A percentile compares a stretch with the other conserved stretches of the same genome.
Conservation (phyloP, 2,329 filamentous ascomycete genomes). For the Aspergillus sp. region DNA sequence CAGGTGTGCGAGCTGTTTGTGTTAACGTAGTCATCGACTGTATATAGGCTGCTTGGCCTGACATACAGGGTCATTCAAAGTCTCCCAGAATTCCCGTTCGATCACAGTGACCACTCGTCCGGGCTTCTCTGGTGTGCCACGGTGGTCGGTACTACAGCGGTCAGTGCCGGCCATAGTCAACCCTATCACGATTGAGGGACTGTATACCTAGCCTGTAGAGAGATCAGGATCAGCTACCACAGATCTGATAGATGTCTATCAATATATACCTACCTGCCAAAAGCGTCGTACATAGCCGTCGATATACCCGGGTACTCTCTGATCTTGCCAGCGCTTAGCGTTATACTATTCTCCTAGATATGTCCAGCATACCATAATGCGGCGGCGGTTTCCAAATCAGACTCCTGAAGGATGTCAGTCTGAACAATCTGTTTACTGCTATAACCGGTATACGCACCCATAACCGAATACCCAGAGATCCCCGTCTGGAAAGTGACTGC, state of each 20-base stretch:
- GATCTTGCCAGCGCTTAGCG: slow-evolving; percentile 48
- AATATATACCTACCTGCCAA: slow-evolving; percentile 70
- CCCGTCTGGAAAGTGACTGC: slow-evolving; percentile 38
- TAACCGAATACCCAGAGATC: slow-evolving; percentile 98
- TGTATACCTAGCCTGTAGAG: slow-evolving; percentile 24
- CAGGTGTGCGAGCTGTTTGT: slow-evolving; percentile 24
- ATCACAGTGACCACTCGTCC: slow-evolving; percentile 93
- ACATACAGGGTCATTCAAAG: slow-evolving; percentile 56
- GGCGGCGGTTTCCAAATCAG: slow-evolving; percentile 98
- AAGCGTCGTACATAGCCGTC: slow-evolving; percentile 90
- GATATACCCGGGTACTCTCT: slow-evolving; percentile 79
- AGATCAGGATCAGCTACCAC: neutral
- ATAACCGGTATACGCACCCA: slow-evolving; percentile 50
- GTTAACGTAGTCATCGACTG: neutral
- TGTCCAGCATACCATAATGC: slow-evolving; percentile 63
- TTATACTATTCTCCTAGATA: neutral
- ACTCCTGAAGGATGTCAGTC: slow-evolving; percentile 51
- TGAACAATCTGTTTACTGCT: neutral
- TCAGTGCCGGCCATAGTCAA: neutral
- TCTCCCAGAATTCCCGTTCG: slow-evolving; percentile 72
- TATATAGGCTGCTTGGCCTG: neutral
- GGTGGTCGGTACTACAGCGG: slow-evolving; percentile 71
- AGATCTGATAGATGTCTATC: neutral
- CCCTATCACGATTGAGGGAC: slow-evolving; percentile 2
- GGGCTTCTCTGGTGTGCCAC: slow-evolving; percentile 78